phyloP scores from a whole-genome alignment of 805 yeast genomes.

The Torulaspora delbrueckii region DNA sequence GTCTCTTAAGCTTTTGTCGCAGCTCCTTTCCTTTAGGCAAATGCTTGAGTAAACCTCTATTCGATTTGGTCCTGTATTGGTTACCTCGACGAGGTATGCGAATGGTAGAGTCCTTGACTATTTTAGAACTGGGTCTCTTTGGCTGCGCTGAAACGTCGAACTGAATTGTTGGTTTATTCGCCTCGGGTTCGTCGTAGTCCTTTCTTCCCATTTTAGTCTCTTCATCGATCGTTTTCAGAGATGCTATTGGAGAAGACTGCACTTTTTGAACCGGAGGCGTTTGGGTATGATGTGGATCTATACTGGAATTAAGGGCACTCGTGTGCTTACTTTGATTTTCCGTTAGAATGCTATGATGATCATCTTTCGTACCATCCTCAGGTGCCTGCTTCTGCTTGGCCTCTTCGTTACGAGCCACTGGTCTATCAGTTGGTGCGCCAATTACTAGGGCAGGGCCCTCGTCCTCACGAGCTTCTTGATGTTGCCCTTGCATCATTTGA shows the following conservation, averaged over 20 bases:
- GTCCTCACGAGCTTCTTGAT: slow-evolving; percentile 41
- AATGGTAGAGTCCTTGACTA: background rate
- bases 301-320: slow-evolving; percentile 1
- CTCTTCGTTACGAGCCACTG: background rate
- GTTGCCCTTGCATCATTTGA: slow-evolving; percentile 63
- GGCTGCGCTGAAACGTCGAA: slow-evolving; percentile 30
- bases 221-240: background rate
- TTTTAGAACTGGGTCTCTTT: slow-evolving; percentile 9
- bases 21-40: slow-evolving; percentile 21
- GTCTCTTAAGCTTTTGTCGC: slow-evolving; percentile 17
- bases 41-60: slow-evolving; percentile 13
- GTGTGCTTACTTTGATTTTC: slow-evolving; percentile 11
- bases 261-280: background rate
- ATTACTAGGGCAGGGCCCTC: slow-evolving; percentile 77
- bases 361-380: slow-evolving; percentile 9
- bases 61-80: background rate
- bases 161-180: slow-evolving; percentile 26
- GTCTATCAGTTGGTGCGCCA: slow-evolving; percentile 50
- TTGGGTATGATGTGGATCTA: background rate
- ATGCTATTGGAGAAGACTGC: background rate
- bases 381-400: background rate
- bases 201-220: background rate
- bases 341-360: background rate
- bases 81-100: background rate
- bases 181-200: background rate